These are phyloP conservation scores for Leptographium lundbergii DNA, from an alignment of 2,329 filamentous ascomycete species.

Conservation along the genomic window DNA sequence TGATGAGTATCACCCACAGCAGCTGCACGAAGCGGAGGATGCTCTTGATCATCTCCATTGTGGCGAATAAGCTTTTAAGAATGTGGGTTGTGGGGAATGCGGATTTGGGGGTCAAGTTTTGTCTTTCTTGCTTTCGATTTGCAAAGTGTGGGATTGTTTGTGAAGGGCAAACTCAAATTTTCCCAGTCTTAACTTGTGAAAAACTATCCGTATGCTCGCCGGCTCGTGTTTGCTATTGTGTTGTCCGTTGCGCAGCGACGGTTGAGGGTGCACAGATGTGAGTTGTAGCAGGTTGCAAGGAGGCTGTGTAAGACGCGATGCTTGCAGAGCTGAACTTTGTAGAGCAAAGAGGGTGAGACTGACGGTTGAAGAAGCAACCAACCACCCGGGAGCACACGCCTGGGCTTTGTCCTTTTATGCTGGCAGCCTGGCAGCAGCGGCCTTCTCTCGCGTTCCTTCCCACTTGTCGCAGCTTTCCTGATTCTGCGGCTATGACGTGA, in stretches of 20 bases:
- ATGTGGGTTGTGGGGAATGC: neutral
- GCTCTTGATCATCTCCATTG: conserved; percentile 29
- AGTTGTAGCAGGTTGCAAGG: neutral
- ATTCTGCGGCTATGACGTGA: conserved; percentile 8
- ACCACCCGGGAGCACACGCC: neutral
- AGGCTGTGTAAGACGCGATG: neutral
- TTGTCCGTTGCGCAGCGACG: neutral
- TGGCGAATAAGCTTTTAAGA: conserved; percentile 5
- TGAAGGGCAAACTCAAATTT: neutral
- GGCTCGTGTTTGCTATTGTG: neutral
- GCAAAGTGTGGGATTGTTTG: neutral
- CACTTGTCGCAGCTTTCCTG: neutral
- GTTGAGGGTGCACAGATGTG: neutral
- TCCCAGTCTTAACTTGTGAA: neutral
- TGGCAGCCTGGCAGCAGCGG: conserved; percentile 3
- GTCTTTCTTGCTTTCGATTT: neutral
- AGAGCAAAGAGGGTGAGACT: neutral
- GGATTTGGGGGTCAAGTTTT: neutral
- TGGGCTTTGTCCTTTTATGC: neutral
- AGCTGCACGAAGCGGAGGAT: conserved; percentile 36
- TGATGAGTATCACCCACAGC: conserved; percentile 38
- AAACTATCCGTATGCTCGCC: too few species aligned
- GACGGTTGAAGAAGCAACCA: neutral
- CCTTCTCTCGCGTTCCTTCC: neutral
- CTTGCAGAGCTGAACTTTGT: neutral